Conservation (phyloP, 768 basidiomycete species). For the Trametes cinnabarina region DNA sequence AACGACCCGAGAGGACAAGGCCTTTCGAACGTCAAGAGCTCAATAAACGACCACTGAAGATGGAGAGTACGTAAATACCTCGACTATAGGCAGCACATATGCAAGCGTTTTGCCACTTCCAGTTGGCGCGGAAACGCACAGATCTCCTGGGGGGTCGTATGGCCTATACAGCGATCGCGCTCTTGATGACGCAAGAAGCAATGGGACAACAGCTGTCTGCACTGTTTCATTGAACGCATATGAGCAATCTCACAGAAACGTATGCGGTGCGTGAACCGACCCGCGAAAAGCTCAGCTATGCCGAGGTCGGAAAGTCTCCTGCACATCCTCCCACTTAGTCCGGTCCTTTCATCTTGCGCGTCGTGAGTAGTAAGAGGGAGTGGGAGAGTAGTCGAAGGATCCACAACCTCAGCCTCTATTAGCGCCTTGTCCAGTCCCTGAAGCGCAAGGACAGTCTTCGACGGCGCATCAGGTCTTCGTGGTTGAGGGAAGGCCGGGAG, state of each 20-base stretch:
- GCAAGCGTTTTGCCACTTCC: slow-evolving; percentile 97
- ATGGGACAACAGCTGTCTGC: slow-evolving; percentile 84
- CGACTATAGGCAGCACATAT: slow-evolving; percentile 91
- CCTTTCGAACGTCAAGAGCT: no score
- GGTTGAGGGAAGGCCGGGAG: slow-evolving; percentile 74
- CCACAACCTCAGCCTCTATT: slow-evolving; percentile 64
- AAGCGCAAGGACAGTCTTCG: slow-evolving; percentile 64
- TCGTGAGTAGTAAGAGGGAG: slow-evolving; percentile 42
- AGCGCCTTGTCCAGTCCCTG: slow-evolving; percentile 80
- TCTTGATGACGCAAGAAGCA: slow-evolving; percentile 52
- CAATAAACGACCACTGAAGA: no score
- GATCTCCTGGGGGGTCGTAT: slow-evolving; percentile 66
- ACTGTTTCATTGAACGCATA: slow-evolving; percentile 45
- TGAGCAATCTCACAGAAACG: neutral
- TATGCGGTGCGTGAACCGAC: slow-evolving; percentile 41
- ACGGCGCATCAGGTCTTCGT: slow-evolving; percentile 62
- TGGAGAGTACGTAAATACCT: slow-evolving; percentile 43
- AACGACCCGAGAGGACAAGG: slow-evolving; percentile 65
- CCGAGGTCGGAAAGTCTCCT: slow-evolving; percentile 71
- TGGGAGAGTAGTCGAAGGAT: slow-evolving; percentile 46
- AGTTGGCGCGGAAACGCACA: slow-evolving; percentile 95
- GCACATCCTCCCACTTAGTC: slow-evolving; percentile 58
- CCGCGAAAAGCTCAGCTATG: slow-evolving; percentile 85
- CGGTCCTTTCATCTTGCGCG: slow-evolving; percentile 42
- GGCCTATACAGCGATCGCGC: slow-evolving; percentile 60